Percentiles rank a stretch among this genome's conserved stretches.
Evolutionary conservation across 225 moss, liverwort and hornwort species (phyloP).

Genomic region (Physcomitrellopsis africana): DNA sequence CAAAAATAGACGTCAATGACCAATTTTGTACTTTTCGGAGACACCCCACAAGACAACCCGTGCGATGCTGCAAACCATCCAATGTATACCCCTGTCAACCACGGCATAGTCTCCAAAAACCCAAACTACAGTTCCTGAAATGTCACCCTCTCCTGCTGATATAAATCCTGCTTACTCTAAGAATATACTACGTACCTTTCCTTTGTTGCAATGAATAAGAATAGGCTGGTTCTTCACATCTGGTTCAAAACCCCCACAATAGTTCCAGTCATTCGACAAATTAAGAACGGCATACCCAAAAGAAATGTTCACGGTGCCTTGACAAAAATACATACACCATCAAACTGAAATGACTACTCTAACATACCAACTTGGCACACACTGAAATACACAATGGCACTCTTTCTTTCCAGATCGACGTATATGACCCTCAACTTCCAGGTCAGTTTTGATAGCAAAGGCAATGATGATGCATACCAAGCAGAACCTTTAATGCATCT

Average conservation of each 20-base stretch:
- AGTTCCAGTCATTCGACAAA: constrained; percentile 5
- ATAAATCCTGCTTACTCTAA: constrained; percentile 3
- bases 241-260: constrained; percentile 42
- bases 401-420: neutral
- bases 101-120: neutral
- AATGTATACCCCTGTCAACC: neutral
- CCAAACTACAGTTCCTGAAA: neutral
- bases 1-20: constrained; percentile 95
- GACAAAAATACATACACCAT: constrained; percentile 16
- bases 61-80: constrained; percentile 58
- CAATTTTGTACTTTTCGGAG: constrained; percentile 98
- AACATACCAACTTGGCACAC: neutral
- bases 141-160: neutral
- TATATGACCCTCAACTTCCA: neutral
- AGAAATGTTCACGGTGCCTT: constrained; percentile 10
- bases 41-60: constrained; percentile 96
- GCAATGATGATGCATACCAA: constrained; percentile 56
- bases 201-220: constrained; percentile 98
- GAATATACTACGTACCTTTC: constrained; percentile 69
- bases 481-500: constrained; percentile 89
- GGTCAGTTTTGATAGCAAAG: constrained; percentile 13
- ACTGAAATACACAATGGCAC: constrained; percentile 2
- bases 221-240: constrained; percentile 96
- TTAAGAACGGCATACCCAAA: neutral
- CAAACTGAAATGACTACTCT: constrained; percentile 14